Evolutionary conservation across 805 yeast genomes (phyloP).

Genomic region (Hanseniaspora jakobsenii): DNA sequence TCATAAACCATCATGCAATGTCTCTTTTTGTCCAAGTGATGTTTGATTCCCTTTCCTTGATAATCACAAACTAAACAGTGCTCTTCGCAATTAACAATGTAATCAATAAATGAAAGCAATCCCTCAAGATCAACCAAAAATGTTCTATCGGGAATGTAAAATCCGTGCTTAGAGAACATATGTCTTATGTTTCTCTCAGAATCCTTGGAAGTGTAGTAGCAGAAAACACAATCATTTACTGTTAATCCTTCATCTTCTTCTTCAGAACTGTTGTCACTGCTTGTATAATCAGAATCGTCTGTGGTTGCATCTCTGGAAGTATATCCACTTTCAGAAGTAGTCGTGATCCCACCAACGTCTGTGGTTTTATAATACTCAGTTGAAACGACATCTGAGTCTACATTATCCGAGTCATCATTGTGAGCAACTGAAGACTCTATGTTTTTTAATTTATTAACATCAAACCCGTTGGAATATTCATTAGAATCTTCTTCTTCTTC

Average conservation of each 20-base stretch:
- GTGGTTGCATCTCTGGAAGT: slow-evolving; percentile 28
- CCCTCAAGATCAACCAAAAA: slow-evolving; percentile 62
- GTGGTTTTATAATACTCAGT: slow-evolving; percentile 29
- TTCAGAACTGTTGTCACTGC: slow-evolving; percentile 21
- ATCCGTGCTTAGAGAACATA: slow-evolving; percentile 70
- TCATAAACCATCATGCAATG: slow-evolving; percentile 89
- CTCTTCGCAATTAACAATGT: slow-evolving; percentile 70
- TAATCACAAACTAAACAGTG: slow-evolving; percentile 72
- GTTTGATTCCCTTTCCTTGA: slow-evolving; percentile 87
- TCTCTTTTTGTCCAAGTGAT: slow-evolving; percentile 73
- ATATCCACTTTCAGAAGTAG: slow-evolving; percentile 29
- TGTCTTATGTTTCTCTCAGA: slow-evolving; percentile 55
- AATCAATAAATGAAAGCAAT: slow-evolving; percentile 60
- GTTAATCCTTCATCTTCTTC: slow-evolving; percentile 30
- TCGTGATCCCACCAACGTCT: slow-evolving; percentile 34
- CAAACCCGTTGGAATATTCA: not conserved
- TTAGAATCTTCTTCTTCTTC: not conserved
- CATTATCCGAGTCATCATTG: not conserved
- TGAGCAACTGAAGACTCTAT: not conserved
- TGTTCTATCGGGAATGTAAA: slow-evolving; percentile 73
- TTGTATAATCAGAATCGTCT: slow-evolving; percentile 18
- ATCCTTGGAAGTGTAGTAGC: slow-evolving; percentile 42
- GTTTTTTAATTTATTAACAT: slow-evolving; percentile 4
- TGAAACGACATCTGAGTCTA: slow-evolving; percentile 15
- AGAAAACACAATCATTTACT: slow-evolving; percentile 42